These are phyloP conservation scores for Lactifluus volemus DNA, from an alignment of 768 basidiomycete genomes.

Conservation along the genomic window DNA sequence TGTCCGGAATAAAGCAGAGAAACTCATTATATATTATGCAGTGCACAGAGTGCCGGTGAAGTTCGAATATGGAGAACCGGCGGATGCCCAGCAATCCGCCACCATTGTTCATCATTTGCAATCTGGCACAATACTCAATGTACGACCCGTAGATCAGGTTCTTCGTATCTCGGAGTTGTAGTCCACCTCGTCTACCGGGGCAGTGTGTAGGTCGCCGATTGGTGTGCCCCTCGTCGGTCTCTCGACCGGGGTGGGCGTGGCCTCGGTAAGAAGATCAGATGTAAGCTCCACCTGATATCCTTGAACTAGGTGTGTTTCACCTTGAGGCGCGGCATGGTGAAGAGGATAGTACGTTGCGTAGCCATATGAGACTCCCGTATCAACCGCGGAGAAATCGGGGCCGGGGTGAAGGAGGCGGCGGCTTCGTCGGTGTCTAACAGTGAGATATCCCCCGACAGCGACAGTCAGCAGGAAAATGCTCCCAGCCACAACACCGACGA, in stretches of 20 bases:
- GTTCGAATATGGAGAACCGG: neutral
- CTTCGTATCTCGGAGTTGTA: neutral
- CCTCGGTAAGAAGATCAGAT: neutral
- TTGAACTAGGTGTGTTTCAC: neutral
- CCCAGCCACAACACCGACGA: neutral
- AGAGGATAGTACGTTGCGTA: constrained; percentile 2
- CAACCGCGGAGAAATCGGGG: neutral
- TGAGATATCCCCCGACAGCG: neutral
- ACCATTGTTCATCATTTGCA: neutral
- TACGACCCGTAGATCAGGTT: neutral
- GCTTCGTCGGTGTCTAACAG: neutral
- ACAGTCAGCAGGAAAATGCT: neutral
- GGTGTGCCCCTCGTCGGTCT: neutral
- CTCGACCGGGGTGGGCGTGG: neutral
- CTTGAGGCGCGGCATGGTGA: constrained; percentile 4
- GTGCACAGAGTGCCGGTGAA: neutral
- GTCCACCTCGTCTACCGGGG: neutral
- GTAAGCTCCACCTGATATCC: neutral
- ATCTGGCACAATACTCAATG: neutral
- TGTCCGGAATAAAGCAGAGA: neutral
- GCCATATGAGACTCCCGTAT: neutral
- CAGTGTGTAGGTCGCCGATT: neutral
- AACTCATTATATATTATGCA: neutral
- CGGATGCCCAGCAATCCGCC: neutral
- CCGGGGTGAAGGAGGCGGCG: neutral